These are phyloP conservation scores for Aspergillus japonicus DNA, from an alignment of 2,329 filamentous ascomycete genomes.

Conservation along the genomic window DNA sequence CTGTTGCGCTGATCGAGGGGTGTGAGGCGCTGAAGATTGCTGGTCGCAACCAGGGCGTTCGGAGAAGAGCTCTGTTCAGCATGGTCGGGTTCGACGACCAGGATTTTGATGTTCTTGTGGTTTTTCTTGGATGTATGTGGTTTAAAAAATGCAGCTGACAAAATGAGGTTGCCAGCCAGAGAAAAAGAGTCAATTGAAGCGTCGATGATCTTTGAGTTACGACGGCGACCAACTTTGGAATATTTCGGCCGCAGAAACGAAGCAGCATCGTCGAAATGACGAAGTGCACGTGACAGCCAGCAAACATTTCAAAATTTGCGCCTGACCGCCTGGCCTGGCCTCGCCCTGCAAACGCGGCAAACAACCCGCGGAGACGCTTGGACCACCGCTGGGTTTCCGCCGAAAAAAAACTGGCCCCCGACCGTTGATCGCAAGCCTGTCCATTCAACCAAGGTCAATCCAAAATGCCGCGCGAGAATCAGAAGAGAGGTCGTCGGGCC, in stretches of 20 bases:
- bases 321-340: neutral
- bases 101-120: too few species aligned
- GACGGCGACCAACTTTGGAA: neutral
- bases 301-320: neutral
- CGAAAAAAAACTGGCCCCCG: conserved; percentile 26
- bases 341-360: neutral
- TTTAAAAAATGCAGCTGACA: too few species aligned
- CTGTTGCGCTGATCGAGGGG: neutral
- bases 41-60: neutral
- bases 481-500: conserved; percentile 48
- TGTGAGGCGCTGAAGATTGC: neutral
- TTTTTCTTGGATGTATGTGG: too few species aligned
- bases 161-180: too few species aligned
- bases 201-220: too few species aligned
- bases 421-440: conserved; percentile 7
- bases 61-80: neutral
- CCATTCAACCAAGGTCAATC: conserved; percentile 12
- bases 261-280: neutral
- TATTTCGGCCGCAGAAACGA: neutral
- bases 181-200: too few species aligned
- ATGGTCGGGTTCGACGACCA: neutral
- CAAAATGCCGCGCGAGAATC: conserved; percentile 48
- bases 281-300: neutral
- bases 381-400: neutral
- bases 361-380: neutral